Percentiles rank a stretch among this genome's conserved stretches.
phyloP scores from a whole-genome alignment of 2,329 filamentous ascomycete species.

The Aspergillus sp. region DNA sequence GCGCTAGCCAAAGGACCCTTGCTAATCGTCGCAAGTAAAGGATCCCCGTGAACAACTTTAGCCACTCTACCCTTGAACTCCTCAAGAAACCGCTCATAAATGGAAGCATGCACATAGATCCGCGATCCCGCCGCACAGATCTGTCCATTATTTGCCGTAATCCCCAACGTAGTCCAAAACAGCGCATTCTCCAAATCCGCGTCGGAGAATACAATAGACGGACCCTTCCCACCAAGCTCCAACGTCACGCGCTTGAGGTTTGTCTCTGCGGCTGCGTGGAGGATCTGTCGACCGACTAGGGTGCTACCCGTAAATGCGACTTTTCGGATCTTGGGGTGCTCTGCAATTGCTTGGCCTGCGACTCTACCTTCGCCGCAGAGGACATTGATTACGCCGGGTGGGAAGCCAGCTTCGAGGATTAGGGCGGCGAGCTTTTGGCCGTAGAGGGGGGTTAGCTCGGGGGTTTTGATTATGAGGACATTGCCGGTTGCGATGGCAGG shows the following conservation, averaged over 20 bases:
- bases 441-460: slow-evolving; percentile 52
- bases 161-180: slow-evolving; percentile 22
- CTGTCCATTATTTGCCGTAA: slow-evolving; percentile 27
- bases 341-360: slow-evolving; percentile 32
- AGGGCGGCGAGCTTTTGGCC: slow-evolving; percentile 43
- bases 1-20: slow-evolving; percentile 18
- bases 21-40: slow-evolving; percentile 14
- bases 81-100: slow-evolving; percentile 25
- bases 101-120: slow-evolving; percentile 26
- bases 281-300: slow-evolving; percentile 21
- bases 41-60: slow-evolving; percentile 12
- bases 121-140: slow-evolving; percentile 26
- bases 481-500: slow-evolving; percentile 61
- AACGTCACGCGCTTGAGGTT: slow-evolving; percentile 31
- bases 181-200: slow-evolving; percentile 27
- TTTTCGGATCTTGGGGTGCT: slow-evolving; percentile 25
- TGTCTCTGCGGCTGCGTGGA: slow-evolving; percentile 20
- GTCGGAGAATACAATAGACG: slow-evolving; percentile 29
- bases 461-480: slow-evolving; percentile 62
- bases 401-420: slow-evolving; percentile 48
- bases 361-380: slow-evolving; percentile 58
- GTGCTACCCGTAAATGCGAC: slow-evolving; percentile 30
- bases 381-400: slow-evolving; percentile 51
- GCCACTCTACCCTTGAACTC: slow-evolving; percentile 43
- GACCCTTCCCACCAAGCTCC: slow-evolving; percentile 30